Conservation (phyloP, 176 grass and related monocot genomes). For the Poa pratensis region DNA sequence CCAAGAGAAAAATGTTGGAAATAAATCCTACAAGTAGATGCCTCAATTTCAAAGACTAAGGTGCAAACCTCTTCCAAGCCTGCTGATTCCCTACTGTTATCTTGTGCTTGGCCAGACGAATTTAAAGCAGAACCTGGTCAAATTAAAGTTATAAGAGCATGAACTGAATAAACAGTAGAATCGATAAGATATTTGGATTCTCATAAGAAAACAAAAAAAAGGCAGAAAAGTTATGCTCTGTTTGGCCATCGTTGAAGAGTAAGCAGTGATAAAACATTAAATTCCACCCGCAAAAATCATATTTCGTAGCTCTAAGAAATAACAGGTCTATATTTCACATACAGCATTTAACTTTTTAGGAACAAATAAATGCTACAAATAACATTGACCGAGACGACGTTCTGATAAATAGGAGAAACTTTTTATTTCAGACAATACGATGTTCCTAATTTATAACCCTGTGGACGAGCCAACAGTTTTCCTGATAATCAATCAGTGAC, state of each 20-base stretch:
- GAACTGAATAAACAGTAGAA: not conserved
- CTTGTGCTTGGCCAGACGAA: slow-evolving; percentile 45
- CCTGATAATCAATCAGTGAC: not conserved
- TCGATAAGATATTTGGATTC: not conserved
- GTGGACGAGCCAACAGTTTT: not conserved
- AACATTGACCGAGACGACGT: not conserved
- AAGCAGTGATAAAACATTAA: not conserved
- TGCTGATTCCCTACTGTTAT: slow-evolving; percentile 39
- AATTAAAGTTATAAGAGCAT: slow-evolving; percentile 28
- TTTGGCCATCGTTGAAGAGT: not conserved
- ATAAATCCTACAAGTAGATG: not conserved
- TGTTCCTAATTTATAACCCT: not conserved
- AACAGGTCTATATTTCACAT: slow-evolving; percentile 3
- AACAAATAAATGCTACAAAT: slow-evolving; percentile 15
- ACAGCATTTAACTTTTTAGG: not conserved
- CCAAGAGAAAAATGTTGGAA: not conserved
- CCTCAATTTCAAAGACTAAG: slow-evolving; percentile 30
- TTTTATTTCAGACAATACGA: slow-evolving; percentile 19
- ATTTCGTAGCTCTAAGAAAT: not conserved
- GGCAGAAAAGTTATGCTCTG: not conserved
- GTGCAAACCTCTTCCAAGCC: slow-evolving; percentile 53
- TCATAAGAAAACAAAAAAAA: slow-evolving; percentile 11
- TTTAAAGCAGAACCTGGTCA: slow-evolving; percentile 45
- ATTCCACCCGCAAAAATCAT: not conserved
- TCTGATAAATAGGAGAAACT: not conserved